Percentiles rank a stretch among this genome's conserved stretches.
Conservation (phyloP, 495 filamentous ascomycete genomes). For the Parathielavia appendiculata region DNA sequence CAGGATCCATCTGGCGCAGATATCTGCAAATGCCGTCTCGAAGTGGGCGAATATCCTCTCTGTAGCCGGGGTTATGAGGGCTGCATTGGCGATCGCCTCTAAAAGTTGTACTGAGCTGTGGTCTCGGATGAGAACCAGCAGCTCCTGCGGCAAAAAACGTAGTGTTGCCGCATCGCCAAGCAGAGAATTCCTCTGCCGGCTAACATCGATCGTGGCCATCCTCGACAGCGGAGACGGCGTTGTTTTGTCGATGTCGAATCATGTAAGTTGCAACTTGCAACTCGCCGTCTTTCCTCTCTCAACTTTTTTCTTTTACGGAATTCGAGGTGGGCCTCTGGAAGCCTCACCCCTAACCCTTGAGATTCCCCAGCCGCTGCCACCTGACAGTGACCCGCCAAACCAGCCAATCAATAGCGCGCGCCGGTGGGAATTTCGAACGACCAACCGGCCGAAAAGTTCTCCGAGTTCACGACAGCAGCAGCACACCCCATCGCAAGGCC, state of each 20-base stretch:
- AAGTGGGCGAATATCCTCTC: constrained; percentile 64
- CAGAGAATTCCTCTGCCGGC: constrained; percentile 37
- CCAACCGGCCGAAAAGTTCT: constrained; percentile 23
- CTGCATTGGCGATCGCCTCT: constrained; percentile 59
- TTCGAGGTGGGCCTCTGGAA: constrained; percentile 24
- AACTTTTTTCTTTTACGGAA: constrained; percentile 35
- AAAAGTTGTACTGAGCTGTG: constrained; percentile 61
- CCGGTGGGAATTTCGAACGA: constrained; percentile 27
- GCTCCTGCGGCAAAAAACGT: constrained; percentile 56
- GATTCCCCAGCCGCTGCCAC: constrained; percentile 19
- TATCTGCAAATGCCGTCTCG: constrained; percentile 67
- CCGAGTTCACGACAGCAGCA: constrained; percentile 20
- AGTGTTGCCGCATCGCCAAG: constrained; percentile 40
- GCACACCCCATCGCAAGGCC: constrained; percentile 19
- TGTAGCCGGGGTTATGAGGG: constrained; percentile 61
- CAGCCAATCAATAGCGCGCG: constrained; percentile 24
- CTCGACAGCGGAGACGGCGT: constrained; percentile 19
- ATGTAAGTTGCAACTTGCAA: constrained; percentile 3
- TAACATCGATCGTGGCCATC: constrained; percentile 45
- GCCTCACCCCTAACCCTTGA: constrained; percentile 14
- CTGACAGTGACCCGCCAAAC: neutral
- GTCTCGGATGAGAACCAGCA: constrained; percentile 58
- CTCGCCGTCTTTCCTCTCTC: constrained; percentile 16
- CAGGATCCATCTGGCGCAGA: constrained; percentile 70
- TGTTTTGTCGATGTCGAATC: neutral